Evolutionary conservation across 1,139 yeast genomes (phyloP).

Genomic region (Meyerozyma smithsonii): DNA sequence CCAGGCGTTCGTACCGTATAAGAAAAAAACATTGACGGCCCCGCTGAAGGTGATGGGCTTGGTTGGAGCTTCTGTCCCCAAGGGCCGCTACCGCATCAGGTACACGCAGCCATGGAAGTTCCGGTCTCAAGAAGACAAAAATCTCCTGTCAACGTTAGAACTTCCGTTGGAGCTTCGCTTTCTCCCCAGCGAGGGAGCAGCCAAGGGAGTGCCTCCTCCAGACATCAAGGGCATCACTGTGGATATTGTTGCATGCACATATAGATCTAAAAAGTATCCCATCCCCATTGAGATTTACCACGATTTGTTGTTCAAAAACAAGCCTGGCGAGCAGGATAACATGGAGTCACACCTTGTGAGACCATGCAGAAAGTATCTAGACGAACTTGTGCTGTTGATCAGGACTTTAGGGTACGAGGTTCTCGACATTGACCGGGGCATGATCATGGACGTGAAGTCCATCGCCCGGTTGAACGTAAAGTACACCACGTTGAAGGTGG

Average conservation of each 20-base stretch:
- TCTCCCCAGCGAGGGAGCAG: conserved; percentile 4
- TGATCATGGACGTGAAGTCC: conserved; percentile 18
- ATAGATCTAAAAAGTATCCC: conserved; percentile 19
- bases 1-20: conserved; percentile 15
- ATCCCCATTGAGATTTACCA: conserved; percentile 19
- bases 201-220: conserved; percentile 13
- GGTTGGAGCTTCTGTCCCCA: conserved; percentile 14
- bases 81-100: conserved; percentile 11
- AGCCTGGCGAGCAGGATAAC: conserved; percentile 13
- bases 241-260: conserved; percentile 17
- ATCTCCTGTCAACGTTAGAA: conserved; percentile 5
- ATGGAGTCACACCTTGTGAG: conserved; percentile 15
- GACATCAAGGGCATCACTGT: conserved; percentile 17
- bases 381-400: conserved; percentile 11
- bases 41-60: conserved; percentile 20
- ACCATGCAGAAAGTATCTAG: conserved; percentile 15
- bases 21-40: conserved; percentile 18
- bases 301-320: conserved; percentile 15
- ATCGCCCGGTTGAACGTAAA: conserved; percentile 17
- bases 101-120: conserved; percentile 11
- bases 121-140: conserved; percentile 4
- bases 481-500: conserved; percentile 14
- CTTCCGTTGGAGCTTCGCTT: conserved; percentile 13
- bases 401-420: conserved; percentile 12
- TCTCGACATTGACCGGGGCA: conserved; percentile 12